Evolutionary conservation across 2,329 filamentous ascomycete genomes (phyloP).

Genomic region (Xylaria sp.): DNA sequence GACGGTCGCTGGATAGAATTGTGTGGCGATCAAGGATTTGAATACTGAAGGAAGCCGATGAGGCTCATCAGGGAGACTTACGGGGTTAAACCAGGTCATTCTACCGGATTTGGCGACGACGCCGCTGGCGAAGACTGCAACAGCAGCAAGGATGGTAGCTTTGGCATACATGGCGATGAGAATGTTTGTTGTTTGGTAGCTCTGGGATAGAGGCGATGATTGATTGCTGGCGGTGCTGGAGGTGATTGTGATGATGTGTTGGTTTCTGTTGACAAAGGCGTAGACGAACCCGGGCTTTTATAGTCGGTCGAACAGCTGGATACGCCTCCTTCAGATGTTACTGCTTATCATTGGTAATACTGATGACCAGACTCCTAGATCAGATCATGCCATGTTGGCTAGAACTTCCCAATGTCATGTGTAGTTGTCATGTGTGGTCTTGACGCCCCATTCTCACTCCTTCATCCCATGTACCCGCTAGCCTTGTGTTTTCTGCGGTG

Average conservation of each 20-base stretch:
- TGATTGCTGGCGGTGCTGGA: slow-evolving; percentile 1
- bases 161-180: slow-evolving; percentile 16
- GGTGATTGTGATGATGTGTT: slow-evolving; percentile 2
- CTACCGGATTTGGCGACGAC: slow-evolving; percentile 14
- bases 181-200: background rate
- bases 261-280: background rate
- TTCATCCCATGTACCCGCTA: background rate
- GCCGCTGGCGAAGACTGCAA: slow-evolving; percentile 16
- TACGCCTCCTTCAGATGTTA: background rate
- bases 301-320: background rate
- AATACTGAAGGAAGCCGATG: background rate
- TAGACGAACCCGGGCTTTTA: slow-evolving; percentile 2
- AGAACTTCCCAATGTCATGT: background rate
- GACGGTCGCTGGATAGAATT: background rate
- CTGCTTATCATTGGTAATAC: background rate
- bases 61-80: background rate
- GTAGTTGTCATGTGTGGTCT: background rate
- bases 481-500: background rate
- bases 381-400: background rate
- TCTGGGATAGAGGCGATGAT: background rate
- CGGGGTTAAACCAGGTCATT: slow-evolving; percentile 26
- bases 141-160: slow-evolving; percentile 15
- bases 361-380: background rate
- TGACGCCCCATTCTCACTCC: background rate
- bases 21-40: background rate